Percentiles rank a stretch among this genome's conserved stretches.
These are phyloP conservation scores for Pontederia paniculata DNA, from an alignment of 176 grass and related monocot genomes.

Conservation along the genomic window DNA sequence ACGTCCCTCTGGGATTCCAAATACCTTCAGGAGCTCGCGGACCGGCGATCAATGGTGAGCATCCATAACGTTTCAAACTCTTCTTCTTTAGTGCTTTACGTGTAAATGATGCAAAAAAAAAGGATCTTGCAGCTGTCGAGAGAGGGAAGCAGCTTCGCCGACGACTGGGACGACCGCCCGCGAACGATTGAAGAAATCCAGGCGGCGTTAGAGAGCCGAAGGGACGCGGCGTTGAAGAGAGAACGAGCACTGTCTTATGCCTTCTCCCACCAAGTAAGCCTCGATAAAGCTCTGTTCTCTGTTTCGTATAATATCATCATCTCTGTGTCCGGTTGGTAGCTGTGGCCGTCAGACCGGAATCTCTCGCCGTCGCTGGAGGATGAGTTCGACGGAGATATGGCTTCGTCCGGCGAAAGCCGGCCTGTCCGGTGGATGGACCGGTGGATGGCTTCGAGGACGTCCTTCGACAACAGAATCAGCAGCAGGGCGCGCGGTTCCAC, in stretches of 20 bases:
- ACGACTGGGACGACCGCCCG: slow-evolving; percentile 82
- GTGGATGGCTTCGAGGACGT: slow-evolving; percentile 74
- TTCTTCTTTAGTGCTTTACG: background rate
- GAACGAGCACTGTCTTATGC: slow-evolving; percentile 83
- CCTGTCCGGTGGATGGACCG: slow-evolving; percentile 66
- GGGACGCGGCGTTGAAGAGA: slow-evolving; percentile 74
- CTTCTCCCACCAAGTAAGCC: slow-evolving; percentile 68
- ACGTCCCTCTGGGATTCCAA: slow-evolving; percentile 68
- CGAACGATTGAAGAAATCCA: slow-evolving; percentile 91
- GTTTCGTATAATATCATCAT: background rate
- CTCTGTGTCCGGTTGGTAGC: background rate
- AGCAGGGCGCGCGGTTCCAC: slow-evolving; percentile 44
- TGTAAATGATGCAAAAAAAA: background rate
- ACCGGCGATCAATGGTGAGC: slow-evolving; percentile 57
- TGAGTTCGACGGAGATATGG: slow-evolving; percentile 40
- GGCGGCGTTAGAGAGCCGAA: slow-evolving; percentile 62
- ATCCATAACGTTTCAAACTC: background rate
- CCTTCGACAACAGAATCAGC: slow-evolving; percentile 66
- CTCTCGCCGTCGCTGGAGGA: slow-evolving; percentile 38
- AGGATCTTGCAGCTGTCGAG: slow-evolving; percentile 46
- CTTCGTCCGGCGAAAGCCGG: slow-evolving; percentile 13
- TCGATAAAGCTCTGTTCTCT: too few species aligned
- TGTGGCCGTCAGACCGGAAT: slow-evolving; percentile 27
- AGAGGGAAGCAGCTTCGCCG: slow-evolving; percentile 75
- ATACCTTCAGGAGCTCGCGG: slow-evolving; percentile 57